Base-by-base conservation (phyloP, 139 green algal species). In the Marvania coccoides region DNA sequence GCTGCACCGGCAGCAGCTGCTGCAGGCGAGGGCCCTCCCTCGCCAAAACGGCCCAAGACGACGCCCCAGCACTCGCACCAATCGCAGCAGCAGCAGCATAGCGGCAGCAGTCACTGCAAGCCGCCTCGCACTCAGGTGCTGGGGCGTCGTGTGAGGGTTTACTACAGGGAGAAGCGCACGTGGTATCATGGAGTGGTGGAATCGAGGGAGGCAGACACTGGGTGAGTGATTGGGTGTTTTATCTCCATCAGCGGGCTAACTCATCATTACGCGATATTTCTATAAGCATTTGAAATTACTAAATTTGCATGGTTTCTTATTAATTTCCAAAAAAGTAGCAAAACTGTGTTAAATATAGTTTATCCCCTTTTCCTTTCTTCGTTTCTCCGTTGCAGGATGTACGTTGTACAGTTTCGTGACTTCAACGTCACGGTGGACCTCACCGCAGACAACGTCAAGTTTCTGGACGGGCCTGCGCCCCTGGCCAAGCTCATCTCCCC, bases 91-190 rank as follows among this genome's bases (percentile, higher is more conserved):
- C 51, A 28, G n/a, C n/a, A n/a, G 58, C 58, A 40, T 14, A 37
- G 57, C 23, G 57, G 55, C 33, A 34, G 57, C 57, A 26, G 58
- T 29, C 8, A 23, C 37, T 26, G 58, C 37, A 64, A 64, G 58
- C 58, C 26, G 19, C 7, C 55, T n/a, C n/a, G n/a, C n/a, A n/a
- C n/a, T n/a, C n/a, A n/a, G n/a, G n/a, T n/a, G n/a, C 36, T 73
- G 35, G 66, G 66, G 23, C 37, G 42, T 5, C 33, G 30, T 5
- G 6, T 73, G 26, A 67, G 40, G 66, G 56, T 73, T 14, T 73
- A 73, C 45, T 73, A 57, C 47, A 67, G 56, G 37, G 66, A 73
- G 47, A 19, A 73, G 47, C 47, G 47, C n/a, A 67, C 66, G 6
- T 73, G 63, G 29, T 73, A 73, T 53, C 63, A 37, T 1, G 66